Evolutionary conservation across 192 early-diverging fungal genomes (phyloP).

Genomic region (Backusella australiensis): DNA sequence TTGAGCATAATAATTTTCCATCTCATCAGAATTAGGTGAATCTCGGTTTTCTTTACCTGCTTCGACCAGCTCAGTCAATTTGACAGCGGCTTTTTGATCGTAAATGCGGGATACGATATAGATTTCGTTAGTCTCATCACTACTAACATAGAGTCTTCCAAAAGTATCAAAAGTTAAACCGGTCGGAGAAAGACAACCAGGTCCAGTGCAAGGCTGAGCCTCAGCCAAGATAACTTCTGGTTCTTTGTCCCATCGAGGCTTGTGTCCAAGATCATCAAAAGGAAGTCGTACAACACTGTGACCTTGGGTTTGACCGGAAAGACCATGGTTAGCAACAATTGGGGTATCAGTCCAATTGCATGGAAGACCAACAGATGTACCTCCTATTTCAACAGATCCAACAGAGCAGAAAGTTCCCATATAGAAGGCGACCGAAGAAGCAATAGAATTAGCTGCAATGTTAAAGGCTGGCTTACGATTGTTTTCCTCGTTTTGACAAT

Average conservation of each 20-base stretch:
- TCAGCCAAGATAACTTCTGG: constrained; percentile 20
- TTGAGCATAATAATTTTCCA: constrained; percentile 2
- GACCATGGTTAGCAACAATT: constrained; percentile 23
- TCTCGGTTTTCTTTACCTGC: constrained; percentile 8
- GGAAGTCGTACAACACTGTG: constrained; percentile 27
- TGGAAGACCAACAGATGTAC: constrained; percentile 31
- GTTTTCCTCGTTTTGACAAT: constrained; percentile 17
- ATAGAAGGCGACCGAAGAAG: constrained; percentile 21
- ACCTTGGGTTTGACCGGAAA: neutral
- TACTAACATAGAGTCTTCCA: constrained; percentile 23
- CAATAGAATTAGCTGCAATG: constrained; percentile 13
- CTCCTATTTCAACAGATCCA: constrained; percentile 6
- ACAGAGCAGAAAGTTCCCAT: constrained; percentile 29
- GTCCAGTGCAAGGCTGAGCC: constrained; percentile 7
- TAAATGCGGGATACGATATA: constrained; percentile 27
- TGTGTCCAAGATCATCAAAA: constrained; percentile 30
- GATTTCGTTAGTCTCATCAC: constrained; percentile 30
- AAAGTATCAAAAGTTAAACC: constrained; percentile 20
- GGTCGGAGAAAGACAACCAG: constrained; percentile 20
- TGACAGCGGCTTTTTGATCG: constrained; percentile 14
- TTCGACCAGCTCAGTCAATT: constrained; percentile 18
- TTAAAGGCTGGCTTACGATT: constrained; percentile 20
- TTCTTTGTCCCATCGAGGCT: constrained; percentile 23
- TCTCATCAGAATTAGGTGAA: constrained; percentile 14
- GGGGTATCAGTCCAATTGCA: constrained; percentile 37